Evolutionary conservation across 306 rosid genomes (phyloP), one percentile per base, ranked within the genome.

Genomic region (Cucurbita ficifolia): DNA sequence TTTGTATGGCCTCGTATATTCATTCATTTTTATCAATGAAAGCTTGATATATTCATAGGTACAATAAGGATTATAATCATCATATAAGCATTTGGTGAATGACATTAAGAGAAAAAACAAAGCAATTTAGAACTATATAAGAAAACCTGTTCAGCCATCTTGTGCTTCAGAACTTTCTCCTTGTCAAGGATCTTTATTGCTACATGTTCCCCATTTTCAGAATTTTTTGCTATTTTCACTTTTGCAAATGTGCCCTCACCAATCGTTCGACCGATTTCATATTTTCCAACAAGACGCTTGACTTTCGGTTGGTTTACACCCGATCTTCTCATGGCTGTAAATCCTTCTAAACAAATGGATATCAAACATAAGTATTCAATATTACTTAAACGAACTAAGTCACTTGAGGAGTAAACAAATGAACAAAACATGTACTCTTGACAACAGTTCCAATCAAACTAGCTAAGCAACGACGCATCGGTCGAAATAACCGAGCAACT

Each of bases 161-260:
- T 94, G 88, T 94, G 97, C 81, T 86, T 94, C 77, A 94, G 97
- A 83, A 91, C 97, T 84, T 94, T 94, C 82, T 89, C 99, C 79
- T 91, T 94, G 82, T 94, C 97, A 60, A 94, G 92, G 77, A 94
- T 94, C 81, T 94, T 94, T 74, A 94, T 84, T 75, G 99, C 99
- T 79, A 87, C 97, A 29, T 79, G 77, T 0, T 89, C 97, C 42
- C 80, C 82, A 8, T 88, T 91, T 84, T 89, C 87, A 1, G 96
- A 85, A 85, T 94, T 91, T 81, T 88, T 86, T 38, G 91, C 99
- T 73, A 91, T 84, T 76, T 91, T 94, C 77, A 94, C 99, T 82
- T 94, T 94, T 18, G 99, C 99, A 81, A 94, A 94, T 56, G 99
- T 85, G 42, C 99, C 99, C 84, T 94, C 99, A 2, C 99, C 99